These are phyloP conservation scores for Hylodesmum podocarpum DNA, from an alignment of 306 rosid species.

Conservation along the genomic window DNA sequence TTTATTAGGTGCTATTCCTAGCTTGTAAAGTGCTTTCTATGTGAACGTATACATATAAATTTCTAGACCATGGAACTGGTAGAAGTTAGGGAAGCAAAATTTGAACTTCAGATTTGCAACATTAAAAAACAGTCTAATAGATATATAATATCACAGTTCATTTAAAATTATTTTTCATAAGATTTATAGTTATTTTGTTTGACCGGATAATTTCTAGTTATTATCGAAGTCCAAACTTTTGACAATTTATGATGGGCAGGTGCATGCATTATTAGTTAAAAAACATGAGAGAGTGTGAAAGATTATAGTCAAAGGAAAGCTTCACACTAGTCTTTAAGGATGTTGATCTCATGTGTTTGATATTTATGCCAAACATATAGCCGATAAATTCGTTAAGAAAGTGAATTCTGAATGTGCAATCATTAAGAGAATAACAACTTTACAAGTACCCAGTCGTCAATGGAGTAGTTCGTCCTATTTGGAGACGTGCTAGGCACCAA, in stretches of 20 bases:
- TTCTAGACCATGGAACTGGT: too few species aligned
- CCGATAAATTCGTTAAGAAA: not conserved
- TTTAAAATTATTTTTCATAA: too few species aligned
- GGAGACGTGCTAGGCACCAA: too few species aligned
- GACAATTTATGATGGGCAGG: too few species aligned
- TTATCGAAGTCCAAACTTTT: too few species aligned
- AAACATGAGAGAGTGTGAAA: not conserved
- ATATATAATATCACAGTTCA: too few species aligned
- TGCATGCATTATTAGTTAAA: too few species aligned
- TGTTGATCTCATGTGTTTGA: not conserved
- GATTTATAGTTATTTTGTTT: too few species aligned
- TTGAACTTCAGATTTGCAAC: not conserved
- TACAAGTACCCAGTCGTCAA: not conserved
- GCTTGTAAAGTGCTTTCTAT: not conserved
- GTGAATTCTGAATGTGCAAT: not conserved
- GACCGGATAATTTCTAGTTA: too few species aligned
- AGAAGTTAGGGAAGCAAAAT: not conserved
- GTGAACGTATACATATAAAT: too few species aligned
- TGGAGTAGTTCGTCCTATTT: not conserved
- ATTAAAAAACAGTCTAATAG: too few species aligned
- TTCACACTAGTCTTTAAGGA: not conserved
- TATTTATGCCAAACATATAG: not conserved
- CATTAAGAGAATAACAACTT: not conserved
- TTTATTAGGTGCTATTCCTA: not conserved
- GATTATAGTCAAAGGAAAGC: conserved; percentile 24